These are phyloP conservation scores for Puccinia coronata DNA, from an alignment of 1,284 basidiomycete species.

Conservation along the genomic window DNA sequence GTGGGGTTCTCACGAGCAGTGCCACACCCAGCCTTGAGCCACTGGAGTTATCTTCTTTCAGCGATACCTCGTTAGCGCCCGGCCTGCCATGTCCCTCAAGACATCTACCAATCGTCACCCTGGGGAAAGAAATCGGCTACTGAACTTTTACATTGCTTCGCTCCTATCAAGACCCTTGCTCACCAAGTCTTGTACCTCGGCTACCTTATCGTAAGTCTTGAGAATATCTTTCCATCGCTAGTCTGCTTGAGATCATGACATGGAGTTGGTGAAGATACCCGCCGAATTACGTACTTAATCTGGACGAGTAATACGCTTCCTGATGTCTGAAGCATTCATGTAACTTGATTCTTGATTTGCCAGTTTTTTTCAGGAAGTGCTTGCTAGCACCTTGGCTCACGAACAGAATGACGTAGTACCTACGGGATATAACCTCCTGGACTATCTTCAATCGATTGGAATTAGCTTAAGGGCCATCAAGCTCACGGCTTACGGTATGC, in stretches of 20 bases:
- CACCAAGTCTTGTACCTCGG: constrained; percentile 32
- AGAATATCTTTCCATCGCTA: neutral
- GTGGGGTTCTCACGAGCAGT: no score
- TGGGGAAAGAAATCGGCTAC: neutral
- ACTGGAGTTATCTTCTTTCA: no score
- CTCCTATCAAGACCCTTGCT: constrained; percentile 33
- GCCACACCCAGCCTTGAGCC: no score
- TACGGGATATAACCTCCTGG: constrained; percentile 65
- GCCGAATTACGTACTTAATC: neutral
- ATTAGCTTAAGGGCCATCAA: constrained; percentile 71
- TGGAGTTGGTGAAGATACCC: neutral
- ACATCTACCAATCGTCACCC: neutral
- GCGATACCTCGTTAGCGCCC: no score
- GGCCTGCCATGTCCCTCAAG: neutral
- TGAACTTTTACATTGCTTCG: constrained; percentile 29
- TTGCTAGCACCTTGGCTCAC: constrained; percentile 71
- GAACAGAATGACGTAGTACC: constrained; percentile 64
- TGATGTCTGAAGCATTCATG: neutral
- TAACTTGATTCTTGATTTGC: neutral
- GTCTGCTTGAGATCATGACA: no score
- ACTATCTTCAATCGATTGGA: constrained; percentile 66
- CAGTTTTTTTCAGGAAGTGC: constrained; percentile 73
- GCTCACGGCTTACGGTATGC: constrained; percentile 80
- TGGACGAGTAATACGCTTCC: neutral
- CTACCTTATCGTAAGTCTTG: constrained; percentile 24